Conservation (phyloP, 495 filamentous ascomycete species). For the Aspergillus nanangensis region DNA sequence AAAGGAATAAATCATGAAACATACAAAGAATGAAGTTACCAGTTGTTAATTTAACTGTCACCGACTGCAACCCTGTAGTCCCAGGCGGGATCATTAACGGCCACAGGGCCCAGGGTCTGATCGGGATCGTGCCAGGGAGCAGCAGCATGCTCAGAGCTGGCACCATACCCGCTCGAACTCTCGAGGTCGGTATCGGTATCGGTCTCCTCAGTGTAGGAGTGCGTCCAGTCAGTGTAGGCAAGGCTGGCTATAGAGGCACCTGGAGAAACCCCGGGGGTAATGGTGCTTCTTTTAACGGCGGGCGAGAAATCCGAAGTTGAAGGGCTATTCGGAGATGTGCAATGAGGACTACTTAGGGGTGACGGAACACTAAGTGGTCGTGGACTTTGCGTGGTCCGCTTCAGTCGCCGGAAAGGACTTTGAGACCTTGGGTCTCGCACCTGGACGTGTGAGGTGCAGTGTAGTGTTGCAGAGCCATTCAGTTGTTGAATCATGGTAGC, state of each 20-base stretch:
- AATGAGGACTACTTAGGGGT: not conserved
- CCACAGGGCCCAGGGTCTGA: not conserved
- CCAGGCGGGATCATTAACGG: slow-evolving; percentile 12
- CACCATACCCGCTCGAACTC: not conserved
- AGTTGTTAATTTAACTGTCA: not conserved
- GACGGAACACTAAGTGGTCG: not conserved
- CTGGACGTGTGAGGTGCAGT: slow-evolving; percentile 18
- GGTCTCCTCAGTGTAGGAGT: not conserved
- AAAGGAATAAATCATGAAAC: not conserved
- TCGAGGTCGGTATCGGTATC: slow-evolving; percentile 7
- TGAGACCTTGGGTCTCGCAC: not conserved
- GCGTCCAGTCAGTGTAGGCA: not conserved
- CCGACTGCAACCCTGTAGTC: slow-evolving; percentile 6
- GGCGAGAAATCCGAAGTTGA: not conserved
- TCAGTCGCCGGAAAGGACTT: not conserved
- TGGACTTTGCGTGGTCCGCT: not conserved
- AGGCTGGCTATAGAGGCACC: slow-evolving; percentile 1
- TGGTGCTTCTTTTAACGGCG: not conserved
- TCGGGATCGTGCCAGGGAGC: slow-evolving; percentile 9
- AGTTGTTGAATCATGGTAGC: slow-evolving; percentile 14
- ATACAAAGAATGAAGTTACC: not conserved
- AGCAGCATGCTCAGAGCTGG: not conserved
- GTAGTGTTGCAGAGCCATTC: slow-evolving; percentile 10
- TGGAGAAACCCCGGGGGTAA: not conserved
- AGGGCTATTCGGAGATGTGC: not conserved